Conservation (phyloP, 148 eudicot species). For the Chenopodium formosanum region DNA sequence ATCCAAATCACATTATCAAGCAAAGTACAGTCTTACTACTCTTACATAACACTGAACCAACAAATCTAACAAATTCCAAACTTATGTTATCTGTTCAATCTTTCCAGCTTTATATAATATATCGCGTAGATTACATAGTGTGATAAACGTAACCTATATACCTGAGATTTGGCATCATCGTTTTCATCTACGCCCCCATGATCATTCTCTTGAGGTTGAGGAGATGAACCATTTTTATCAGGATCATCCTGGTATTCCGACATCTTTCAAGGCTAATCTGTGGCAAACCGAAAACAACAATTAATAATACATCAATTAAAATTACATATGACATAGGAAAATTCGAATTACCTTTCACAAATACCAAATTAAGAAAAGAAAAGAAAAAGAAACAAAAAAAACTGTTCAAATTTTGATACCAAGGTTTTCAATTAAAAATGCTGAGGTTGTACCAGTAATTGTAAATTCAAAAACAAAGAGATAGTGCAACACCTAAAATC, state of each 20-base stretch:
- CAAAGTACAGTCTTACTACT: neutral
- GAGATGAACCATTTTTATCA: constrained; percentile 37
- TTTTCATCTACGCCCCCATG: constrained; percentile 40
- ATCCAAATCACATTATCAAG: neutral
- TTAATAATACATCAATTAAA: neutral
- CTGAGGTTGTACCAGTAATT: no score
- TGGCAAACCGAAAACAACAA: neutral
- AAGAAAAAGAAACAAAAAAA: no score
- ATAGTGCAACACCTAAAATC: neutral
- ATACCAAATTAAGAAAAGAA: no score
- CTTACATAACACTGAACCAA: neutral
- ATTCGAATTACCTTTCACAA: neutral
- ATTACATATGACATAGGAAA: neutral
- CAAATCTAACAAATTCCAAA: no score
- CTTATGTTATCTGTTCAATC: no score
- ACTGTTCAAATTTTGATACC: no score
- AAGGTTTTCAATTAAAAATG: no score
- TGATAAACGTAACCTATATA: constrained; percentile 11
- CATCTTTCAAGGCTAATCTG: constrained; percentile 30
- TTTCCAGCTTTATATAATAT: neutral
- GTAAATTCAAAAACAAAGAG: neutral
- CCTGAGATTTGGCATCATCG: constrained; percentile 53
- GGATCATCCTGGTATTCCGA: constrained; percentile 56
- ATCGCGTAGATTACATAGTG: neutral
- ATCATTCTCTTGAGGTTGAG: constrained; percentile 37